phyloP scores from a whole-genome alignment of 2,329 filamentous ascomycete genomes.

The Phaeomoniella chlamydospora region DNA sequence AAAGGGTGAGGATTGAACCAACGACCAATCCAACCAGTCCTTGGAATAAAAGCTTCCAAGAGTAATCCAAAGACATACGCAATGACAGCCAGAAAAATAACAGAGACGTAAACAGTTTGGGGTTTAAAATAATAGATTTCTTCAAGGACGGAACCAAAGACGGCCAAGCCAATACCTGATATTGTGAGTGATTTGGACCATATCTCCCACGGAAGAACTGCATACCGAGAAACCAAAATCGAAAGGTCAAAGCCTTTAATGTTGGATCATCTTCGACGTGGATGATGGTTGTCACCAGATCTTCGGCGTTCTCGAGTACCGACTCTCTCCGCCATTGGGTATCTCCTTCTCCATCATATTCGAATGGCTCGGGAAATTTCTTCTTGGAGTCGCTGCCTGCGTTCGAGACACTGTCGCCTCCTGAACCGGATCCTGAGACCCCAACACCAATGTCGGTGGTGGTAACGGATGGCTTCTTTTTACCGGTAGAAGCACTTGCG shows the following conservation, averaged over 20 bases:
- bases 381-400: too few relatives aligned
- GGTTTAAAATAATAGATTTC: constrained; percentile 35
- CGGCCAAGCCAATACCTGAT: constrained; percentile 14
- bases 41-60: constrained; percentile 20
- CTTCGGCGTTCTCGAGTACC: not conserved
- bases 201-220: not conserved
- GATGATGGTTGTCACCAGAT: not conserved
- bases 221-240: not conserved
- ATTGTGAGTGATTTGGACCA: not conserved
- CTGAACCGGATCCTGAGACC: too few relatives aligned
- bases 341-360: too few relatives aligned
- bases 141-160: constrained; percentile 23
- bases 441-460: too few relatives aligned
- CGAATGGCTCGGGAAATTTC: too few relatives aligned
- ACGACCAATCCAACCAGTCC: constrained; percentile 16
- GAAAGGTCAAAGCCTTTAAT: not conserved
- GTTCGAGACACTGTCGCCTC: too few relatives aligned
- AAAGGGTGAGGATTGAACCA: constrained; percentile 26
- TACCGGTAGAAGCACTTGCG: too few relatives aligned
- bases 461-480: too few relatives aligned
- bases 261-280: not conserved
- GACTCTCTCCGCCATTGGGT: too few relatives aligned
- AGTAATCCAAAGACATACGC: constrained; percentile 23
- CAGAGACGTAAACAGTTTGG: constrained; percentile 27
- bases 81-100: constrained; percentile 30